phyloP scores from a whole-genome alignment of 1,284 basidiomycete species.

The Abortiporus biennis region DNA sequence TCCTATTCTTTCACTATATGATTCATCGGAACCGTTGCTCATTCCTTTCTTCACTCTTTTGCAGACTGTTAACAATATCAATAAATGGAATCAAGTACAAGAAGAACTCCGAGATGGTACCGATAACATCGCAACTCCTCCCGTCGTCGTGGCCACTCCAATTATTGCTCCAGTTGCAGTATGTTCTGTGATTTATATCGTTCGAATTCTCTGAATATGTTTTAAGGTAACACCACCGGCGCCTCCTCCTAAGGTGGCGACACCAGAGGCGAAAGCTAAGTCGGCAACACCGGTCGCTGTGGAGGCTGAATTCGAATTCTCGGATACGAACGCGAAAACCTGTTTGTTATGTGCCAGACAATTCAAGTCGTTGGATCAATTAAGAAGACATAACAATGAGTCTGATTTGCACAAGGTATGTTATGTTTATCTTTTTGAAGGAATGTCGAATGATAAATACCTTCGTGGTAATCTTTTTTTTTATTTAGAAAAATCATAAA shows the following conservation, averaged over 20 bases:
- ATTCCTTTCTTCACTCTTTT: no score
- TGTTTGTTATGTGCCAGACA: conserved; percentile 89
- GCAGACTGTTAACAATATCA: conserved; percentile 84
- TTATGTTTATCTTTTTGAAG: conserved; percentile 6
- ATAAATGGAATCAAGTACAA: conserved; percentile 93
- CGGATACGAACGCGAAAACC: conserved; percentile 64
- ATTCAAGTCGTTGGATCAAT: conserved; percentile 81
- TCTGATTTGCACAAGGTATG: conserved; percentile 87
- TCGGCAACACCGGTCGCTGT: conserved; percentile 30
- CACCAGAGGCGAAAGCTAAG: conserved; percentile 13
- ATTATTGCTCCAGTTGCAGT: conserved; percentile 4
- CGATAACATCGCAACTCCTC: conserved; percentile 15
- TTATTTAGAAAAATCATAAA: conserved; percentile 71
- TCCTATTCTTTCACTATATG: neutral
- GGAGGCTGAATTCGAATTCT: conserved; percentile 69
- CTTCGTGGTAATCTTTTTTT: conserved; percentile 15
- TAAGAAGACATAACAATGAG: conserved; percentile 83
- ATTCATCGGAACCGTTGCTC: conserved; percentile 1
- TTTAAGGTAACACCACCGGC: no score
- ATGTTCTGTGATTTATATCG: neutral
- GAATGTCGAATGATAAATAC: neutral
- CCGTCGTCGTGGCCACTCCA: conserved; percentile 2
- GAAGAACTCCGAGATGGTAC: conserved; percentile 55
- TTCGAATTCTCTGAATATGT: no score
- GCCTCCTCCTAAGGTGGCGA: neutral